These are phyloP conservation scores for Wickerhamomyces queroliae DNA, from an alignment of 805 yeast genomes.

Conservation along the genomic window DNA sequence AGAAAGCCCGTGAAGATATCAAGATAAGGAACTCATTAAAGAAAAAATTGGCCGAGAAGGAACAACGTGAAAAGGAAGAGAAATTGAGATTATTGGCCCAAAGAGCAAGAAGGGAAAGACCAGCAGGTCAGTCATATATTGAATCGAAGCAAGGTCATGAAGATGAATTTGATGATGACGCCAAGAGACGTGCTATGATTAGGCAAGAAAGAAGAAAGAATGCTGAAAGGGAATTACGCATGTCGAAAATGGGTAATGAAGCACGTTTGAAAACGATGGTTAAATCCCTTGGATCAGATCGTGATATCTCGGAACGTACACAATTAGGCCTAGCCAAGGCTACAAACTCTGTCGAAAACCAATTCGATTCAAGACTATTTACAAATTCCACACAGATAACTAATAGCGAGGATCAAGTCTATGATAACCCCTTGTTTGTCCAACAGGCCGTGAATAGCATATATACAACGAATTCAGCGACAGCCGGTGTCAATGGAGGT, in stretches of 20 bases:
- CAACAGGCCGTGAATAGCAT: conserved; percentile 45
- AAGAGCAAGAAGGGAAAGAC: conserved; percentile 36
- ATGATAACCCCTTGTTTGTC: conserved; percentile 54
- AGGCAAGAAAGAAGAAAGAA: conserved; percentile 39
- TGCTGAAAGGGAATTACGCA: conserved; percentile 41
- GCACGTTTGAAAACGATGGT: conserved; percentile 37
- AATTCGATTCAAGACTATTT: conserved; percentile 56
- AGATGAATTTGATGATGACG: conserved; percentile 10
- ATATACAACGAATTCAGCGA: conserved; percentile 30
- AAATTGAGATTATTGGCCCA: conserved; percentile 44
- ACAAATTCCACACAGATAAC: conserved; percentile 36
- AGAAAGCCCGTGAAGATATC: conserved; percentile 51
- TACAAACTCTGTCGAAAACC: conserved; percentile 30
- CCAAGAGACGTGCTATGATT: conserved; percentile 30
- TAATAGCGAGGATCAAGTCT: conserved; percentile 42
- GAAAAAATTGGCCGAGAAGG: conserved; percentile 43
- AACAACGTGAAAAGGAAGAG: conserved; percentile 43
- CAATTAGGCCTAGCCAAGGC: conserved; percentile 44
- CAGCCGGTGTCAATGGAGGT: conserved; percentile 3
- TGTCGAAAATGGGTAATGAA: conserved; percentile 39
- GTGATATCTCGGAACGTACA: conserved; percentile 53
- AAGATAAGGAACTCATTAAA: conserved; percentile 43
- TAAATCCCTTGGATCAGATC: conserved; percentile 29
- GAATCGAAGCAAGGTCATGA: conserved; percentile 4
- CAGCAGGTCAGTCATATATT: conserved; percentile 1